Base-by-base conservation (phyloP, 495 filamentous ascomycete species). In the Penicillium cosmopolitanum region DNA sequence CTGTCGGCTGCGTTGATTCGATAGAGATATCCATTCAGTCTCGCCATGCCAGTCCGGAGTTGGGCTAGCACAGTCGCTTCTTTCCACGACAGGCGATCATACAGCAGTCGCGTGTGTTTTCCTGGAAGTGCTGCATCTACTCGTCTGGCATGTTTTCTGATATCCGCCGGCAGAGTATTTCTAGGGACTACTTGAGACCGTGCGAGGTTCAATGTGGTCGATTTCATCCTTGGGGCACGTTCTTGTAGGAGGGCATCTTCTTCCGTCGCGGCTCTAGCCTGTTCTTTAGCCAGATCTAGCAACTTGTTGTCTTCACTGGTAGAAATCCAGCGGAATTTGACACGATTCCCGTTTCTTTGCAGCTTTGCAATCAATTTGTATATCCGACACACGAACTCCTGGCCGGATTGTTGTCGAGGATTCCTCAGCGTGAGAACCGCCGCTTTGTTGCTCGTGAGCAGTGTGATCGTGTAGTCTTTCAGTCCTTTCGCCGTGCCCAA, bases 381-480 rank as follows among this genome's bases (percentile, higher is more conserved):
- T 43, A 64, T 52, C 35, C 61, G 36, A 44, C 51, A 55, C 38
- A 64, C 40, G 28, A 53, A 53, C 61, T 61, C 56, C 64, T 66
- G 56, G 52, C 60, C 56, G n/a, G n/a, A n/a, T n/a, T n/a, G n/a
- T n/a, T n/a, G n/a, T n/a, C n/a, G n/a, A n/a, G n/a, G n/a, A n/a
- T 64, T 67, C 54, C 46, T 61, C 50, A 67, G 50, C 52, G 51
- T 64, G 10, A 64, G 61, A 56, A 54, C 54, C 40, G 57, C 65
- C 38, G 57, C 65, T 64, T 67, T 67, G 46, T 67, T 67, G 51
- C 61, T 67, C 21, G 58, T 65, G 25, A 67, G 50, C 34, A 67
- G 51, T 25, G 35, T 63, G 47, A 67, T 54, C 35, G 31, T 58
- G 19, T 59, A 64, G 2, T 25, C 28, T 57, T 63, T 61, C 34